These are phyloP conservation scores for Phoma sp. DNA, from an alignment of 2,329 filamentous ascomycete genomes.

Conservation along the genomic window DNA sequence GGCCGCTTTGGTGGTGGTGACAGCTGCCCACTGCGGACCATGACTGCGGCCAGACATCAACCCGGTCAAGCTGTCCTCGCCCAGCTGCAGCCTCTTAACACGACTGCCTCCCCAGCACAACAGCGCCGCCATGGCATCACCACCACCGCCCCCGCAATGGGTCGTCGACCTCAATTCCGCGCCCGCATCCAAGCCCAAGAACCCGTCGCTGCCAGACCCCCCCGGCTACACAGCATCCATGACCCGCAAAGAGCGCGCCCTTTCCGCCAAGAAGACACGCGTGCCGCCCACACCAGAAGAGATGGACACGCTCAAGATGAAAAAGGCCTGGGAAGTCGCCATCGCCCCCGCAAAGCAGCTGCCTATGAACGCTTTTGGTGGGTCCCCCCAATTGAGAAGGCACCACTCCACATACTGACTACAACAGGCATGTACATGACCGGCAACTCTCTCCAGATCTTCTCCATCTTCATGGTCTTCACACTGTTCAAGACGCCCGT, in stretches of 20 bases:
- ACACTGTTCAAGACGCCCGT: conserved; percentile 99
- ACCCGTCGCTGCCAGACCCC: conserved; percentile 77
- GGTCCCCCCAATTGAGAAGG: conserved; percentile 3
- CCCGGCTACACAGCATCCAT: conserved; percentile 74
- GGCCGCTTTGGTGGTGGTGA: conserved; percentile 6
- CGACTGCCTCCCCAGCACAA: too few species aligned
- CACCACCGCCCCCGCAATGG: conserved; percentile 73
- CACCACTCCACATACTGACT: conserved; percentile 2
- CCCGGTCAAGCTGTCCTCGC: too few species aligned
- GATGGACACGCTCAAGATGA: conserved; percentile 94
- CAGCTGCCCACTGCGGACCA: conserved; percentile 1
- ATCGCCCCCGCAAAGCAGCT: conserved; percentile 91
- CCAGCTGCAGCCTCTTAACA: too few species aligned
- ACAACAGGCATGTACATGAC: conserved; percentile 91
- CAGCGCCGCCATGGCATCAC: conserved; percentile 24
- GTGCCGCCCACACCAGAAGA: conserved; percentile 78
- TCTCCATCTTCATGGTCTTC: conserved; percentile 99
- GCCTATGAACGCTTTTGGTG: conserved; percentile 96
- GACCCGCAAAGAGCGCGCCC: conserved; percentile 51
- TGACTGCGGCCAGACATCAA: not conserved
- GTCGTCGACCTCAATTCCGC: conserved; percentile 79
- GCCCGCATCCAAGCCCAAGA: conserved; percentile 71
- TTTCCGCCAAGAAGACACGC: conserved; percentile 57
- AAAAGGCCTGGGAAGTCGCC: conserved; percentile 98
- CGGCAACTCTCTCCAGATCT: conserved; percentile 96